Evolutionary conservation across 176 grass and related monocot species (phyloP), one percentile per base, ranked within the genome.

Genomic region (Oryza meridionalis): DNA sequence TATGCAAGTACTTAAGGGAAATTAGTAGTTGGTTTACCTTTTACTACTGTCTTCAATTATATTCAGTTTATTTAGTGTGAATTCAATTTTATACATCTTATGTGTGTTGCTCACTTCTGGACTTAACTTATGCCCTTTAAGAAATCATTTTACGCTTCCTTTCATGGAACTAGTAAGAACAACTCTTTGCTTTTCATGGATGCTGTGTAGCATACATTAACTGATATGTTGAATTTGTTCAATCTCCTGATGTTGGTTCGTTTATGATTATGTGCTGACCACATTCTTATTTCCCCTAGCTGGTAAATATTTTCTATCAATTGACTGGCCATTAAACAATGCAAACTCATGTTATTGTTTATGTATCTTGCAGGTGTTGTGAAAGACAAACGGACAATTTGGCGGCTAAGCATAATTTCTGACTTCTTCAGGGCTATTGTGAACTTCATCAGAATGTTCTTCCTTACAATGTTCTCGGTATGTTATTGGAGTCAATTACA

Each of bases 401-500:
- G 96, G 96, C 91, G 89, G 5, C 75, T 96, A 65, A 96, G 96
- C 81, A 96, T 96, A 87, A 90, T 99, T 88, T 90, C 91, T 14
- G 96, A 99, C 84, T 94, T 99, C 85, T 99, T 96, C 85, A 70
- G 70, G 75, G 83, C 85, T 82, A 25, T 96, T 79, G 76, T 90
- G 75, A 93, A 90, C 84, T 96, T 89, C 51, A 82, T 99, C 25
- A 78, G 77, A 80, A 1, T 94, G 53, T 99, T 99, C 89, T 88
- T 99, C 19, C 42, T 79, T 11, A 99, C 96, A 46, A 87, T 99
- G 96, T 99, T 99, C 81, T 99, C 93, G 5, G 96, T 99, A 92
- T 76, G 91, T 63, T 12, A 40, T 12, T 6, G 17, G 14, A n/a
- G 43, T 19, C 72, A n/a, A 77, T 9, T 58, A n/a, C 53, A 58